A percentile compares a stretch with the other conserved stretches of the same genome.
Conservation (phyloP, 2,329 filamentous ascomycete species). For the Colletotrichum lindemuthianum region DNA sequence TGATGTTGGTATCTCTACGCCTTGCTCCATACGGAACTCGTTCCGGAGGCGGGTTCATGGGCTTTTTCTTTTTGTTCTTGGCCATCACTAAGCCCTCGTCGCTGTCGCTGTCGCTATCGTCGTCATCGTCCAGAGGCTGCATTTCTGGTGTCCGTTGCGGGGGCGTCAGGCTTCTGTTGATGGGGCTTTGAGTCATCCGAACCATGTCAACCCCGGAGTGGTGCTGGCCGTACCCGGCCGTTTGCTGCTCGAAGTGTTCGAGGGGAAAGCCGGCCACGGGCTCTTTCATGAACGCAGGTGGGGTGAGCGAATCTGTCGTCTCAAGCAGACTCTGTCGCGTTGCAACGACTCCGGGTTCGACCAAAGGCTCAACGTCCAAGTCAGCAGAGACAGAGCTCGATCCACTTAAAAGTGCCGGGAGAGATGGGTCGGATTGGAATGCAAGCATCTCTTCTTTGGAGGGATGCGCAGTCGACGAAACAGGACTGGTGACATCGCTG, state of each 20-base stretch:
- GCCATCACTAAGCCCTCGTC: slow-evolving; percentile 66
- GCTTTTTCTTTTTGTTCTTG: slow-evolving; percentile 58
- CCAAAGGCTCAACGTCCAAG: slow-evolving; percentile 68
- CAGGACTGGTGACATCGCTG: slow-evolving; percentile 62
- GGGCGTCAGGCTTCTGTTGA: slow-evolving; percentile 8
- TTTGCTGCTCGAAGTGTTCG: slow-evolving; percentile 43
- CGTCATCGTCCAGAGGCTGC: slow-evolving; percentile 47
- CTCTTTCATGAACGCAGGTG: slow-evolving; percentile 61
- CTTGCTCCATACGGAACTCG: slow-evolving; percentile 50
- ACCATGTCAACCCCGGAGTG: slow-evolving; percentile 39
- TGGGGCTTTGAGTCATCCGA: slow-evolving; percentile 28
- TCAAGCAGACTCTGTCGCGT: slow-evolving; percentile 56
- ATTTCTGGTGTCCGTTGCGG: slow-evolving; percentile 30
- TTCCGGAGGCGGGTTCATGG: slow-evolving; percentile 36
- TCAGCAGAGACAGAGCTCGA: slow-evolving; percentile 73
- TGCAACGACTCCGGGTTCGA: slow-evolving; percentile 57
- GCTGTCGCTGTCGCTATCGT: slow-evolving; percentile 62
- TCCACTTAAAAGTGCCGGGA: slow-evolving; percentile 71
- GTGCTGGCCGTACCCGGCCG: slow-evolving; percentile 40
- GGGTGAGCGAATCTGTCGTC: slow-evolving; percentile 64
- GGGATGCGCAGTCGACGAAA: slow-evolving; percentile 51
- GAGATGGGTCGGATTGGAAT: slow-evolving; percentile 71
- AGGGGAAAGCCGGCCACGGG: slow-evolving; percentile 57
- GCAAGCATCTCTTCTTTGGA: slow-evolving; percentile 58
- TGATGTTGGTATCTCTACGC: slow-evolving; percentile 69